Evolutionary conservation across 2,329 filamentous ascomycete species (phyloP).

Genomic region (Alternaria burnsii): DNA sequence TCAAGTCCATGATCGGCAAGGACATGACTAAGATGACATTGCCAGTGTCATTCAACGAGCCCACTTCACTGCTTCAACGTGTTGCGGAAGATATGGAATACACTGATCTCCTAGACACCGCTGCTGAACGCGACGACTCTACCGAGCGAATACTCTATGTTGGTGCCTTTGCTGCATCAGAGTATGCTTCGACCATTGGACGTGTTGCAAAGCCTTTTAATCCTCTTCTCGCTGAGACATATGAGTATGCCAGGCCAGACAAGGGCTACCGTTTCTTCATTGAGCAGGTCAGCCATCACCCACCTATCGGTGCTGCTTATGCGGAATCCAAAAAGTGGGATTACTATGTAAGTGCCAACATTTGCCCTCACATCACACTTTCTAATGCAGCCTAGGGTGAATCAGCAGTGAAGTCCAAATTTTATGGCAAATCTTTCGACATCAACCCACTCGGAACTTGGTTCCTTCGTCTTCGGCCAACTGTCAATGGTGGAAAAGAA

Average conservation of each 20-base stretch:
- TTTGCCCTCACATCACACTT: background rate
- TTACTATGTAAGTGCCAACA: slow-evolving; percentile 71
- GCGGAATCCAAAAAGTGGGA: slow-evolving; percentile 95
- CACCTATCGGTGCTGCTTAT: slow-evolving; percentile 90
- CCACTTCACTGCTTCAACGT: slow-evolving; percentile 91
- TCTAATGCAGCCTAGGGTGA: slow-evolving; percentile 70
- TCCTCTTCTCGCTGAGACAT: slow-evolving; percentile 93
- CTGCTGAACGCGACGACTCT: slow-evolving; percentile 84
- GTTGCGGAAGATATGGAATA: slow-evolving; percentile 99
- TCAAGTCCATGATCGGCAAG: slow-evolving; percentile 99
- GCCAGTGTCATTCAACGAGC: slow-evolving; percentile 98
- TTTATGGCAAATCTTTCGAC: slow-evolving; percentile 97
- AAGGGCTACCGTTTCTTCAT: slow-evolving; percentile 99
- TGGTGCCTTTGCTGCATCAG: slow-evolving; percentile 92
- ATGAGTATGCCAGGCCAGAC: slow-evolving; percentile 93
- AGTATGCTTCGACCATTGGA: slow-evolving; percentile 96
- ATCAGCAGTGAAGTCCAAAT: slow-evolving; percentile 93
- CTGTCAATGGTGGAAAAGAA: slow-evolving; percentile 69
- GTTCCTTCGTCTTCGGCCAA: slow-evolving; percentile 87
- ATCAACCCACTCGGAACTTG: slow-evolving; percentile 96
- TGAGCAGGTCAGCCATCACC: slow-evolving; percentile 97
- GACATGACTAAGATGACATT: slow-evolving; percentile 99
- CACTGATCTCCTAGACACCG: slow-evolving; percentile 86
- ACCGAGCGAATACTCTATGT: slow-evolving; percentile 94
- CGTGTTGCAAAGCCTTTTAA: slow-evolving; percentile 99